phyloP scores from a whole-genome alignment of 2,329 filamentous ascomycete species.

The Lasiodiplodia sp. region DNA sequence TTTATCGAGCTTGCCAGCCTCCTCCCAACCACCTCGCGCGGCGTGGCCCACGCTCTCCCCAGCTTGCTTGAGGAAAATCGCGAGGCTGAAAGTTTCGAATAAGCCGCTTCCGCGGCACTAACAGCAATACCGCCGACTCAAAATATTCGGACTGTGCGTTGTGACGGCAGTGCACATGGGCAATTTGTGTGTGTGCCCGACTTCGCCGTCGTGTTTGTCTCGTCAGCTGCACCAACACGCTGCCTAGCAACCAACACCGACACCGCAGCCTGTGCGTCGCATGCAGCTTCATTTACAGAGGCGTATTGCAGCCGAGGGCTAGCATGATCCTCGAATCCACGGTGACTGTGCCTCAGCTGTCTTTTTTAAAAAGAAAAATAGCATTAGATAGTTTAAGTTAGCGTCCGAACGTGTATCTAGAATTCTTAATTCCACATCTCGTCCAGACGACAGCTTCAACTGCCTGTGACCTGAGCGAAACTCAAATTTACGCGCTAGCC shows the following conservation, averaged over 20 bases:
- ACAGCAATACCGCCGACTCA: neutral
- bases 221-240: neutral
- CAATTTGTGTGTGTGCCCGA: neutral
- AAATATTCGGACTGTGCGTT: neutral
- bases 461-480: no score
- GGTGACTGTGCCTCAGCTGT: no score
- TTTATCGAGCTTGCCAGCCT: conserved; percentile 24
- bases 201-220: neutral
- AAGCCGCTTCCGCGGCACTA: neutral
- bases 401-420: no score
- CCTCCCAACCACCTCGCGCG: conserved; percentile 22
- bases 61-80: conserved; percentile 15
- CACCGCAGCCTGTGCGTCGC: neutral
- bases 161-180: neutral
- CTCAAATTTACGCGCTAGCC: no score
- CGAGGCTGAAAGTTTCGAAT: conserved; percentile 16
- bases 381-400: no score
- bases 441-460: no score
- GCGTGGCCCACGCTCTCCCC: conserved; percentile 22
- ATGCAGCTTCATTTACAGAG: neutral
- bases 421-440: no score
- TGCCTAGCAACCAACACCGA: neutral
- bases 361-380: no score
- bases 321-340: no score
- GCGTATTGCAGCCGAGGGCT: no score